A percentile compares a stretch with the other conserved stretches of the same genome.
phyloP scores from a whole-genome alignment of 148 eudicot genomes.

The Spergularia marina region DNA sequence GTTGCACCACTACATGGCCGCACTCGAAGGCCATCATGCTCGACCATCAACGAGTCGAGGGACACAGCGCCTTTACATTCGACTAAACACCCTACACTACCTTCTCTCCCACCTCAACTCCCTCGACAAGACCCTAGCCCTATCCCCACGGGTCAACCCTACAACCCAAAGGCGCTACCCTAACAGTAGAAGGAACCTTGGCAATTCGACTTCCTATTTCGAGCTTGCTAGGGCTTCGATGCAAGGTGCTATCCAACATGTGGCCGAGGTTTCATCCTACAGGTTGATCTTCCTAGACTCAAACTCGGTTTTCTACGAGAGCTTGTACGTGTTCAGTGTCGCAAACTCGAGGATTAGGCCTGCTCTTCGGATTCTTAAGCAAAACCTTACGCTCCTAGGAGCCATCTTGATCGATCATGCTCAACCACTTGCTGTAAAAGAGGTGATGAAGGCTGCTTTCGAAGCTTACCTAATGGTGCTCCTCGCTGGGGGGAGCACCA shows the following conservation, averaged over 20 bases:
- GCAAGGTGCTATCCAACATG: slow-evolving; percentile 57
- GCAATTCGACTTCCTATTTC: slow-evolving; percentile 50
- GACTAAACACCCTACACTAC: slow-evolving; percentile 87
- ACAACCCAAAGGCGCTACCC: slow-evolving; percentile 30
- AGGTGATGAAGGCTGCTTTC: slow-evolving; percentile 79
- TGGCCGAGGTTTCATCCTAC: slow-evolving; percentile 79
- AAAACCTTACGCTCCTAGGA: slow-evolving; percentile 65
- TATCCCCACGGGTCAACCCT: slow-evolving; percentile 49
- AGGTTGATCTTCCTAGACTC: slow-evolving; percentile 79
- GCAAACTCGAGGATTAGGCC: slow-evolving; percentile 55
- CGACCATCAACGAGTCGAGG: slow-evolving; percentile 95
- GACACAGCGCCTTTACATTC: slow-evolving; percentile 88
- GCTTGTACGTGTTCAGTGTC: slow-evolving; percentile 50
- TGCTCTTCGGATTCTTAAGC: slow-evolving; percentile 61
- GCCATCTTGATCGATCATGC: slow-evolving; percentile 69
- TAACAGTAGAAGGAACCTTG: slow-evolving; percentile 35
- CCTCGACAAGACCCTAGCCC: slow-evolving; percentile 63
- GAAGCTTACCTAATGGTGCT: slow-evolving; percentile 80
- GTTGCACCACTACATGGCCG: slow-evolving; percentile 29
- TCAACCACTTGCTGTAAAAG: slow-evolving; percentile 71
- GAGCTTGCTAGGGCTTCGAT: slow-evolving; percentile 48
- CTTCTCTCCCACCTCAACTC: slow-evolving; percentile 64
- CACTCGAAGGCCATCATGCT: slow-evolving; percentile 53
- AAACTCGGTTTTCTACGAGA: slow-evolving; percentile 62
- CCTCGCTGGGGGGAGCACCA: slow-evolving; percentile 75